These are phyloP conservation scores for Colletotrichum navitas DNA, from an alignment of 2,329 filamentous ascomycete species.

Conservation along the genomic window DNA sequence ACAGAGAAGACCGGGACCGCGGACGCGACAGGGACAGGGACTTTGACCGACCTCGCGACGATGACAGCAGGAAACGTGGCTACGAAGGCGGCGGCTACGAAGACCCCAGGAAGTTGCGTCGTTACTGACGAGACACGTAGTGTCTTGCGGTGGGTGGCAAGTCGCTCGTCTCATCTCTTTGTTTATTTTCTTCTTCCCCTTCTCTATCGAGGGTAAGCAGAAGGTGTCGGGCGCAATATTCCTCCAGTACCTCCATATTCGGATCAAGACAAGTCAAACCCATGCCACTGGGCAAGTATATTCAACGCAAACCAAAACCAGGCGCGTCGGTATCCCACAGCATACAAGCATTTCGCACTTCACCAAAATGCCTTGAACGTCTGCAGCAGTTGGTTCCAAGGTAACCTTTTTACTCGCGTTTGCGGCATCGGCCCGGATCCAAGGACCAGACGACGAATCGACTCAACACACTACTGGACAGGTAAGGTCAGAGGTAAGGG, in stretches of 20 bases:
- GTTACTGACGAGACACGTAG: conserved; percentile 65
- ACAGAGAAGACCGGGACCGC: conserved; percentile 62
- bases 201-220: conserved; percentile 53
- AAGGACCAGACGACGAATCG: background rate
- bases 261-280: conserved; percentile 9
- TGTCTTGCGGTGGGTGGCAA: conserved; percentile 59
- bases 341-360: background rate
- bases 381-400: conserved; percentile 36
- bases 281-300: conserved; percentile 11
- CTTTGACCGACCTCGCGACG: conserved; percentile 68
- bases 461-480: conserved; percentile 47
- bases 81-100: conserved; percentile 87
- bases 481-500: conserved; percentile 71
- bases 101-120: conserved; percentile 76
- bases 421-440: background rate
- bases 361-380: background rate
- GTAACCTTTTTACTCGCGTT: conserved; percentile 25
- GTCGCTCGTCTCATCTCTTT: conserved; percentile 29
- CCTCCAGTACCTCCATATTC: conserved; percentile 12
- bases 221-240: conserved; percentile 23
- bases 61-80: conserved; percentile 74
- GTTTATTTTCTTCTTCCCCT: conserved; percentile 51
- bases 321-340: conserved; percentile 4
- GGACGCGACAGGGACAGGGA: conserved; percentile 60
- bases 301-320: background rate